Base-by-base conservation (phyloP, 1,284 basidiomycete species). In the Ganoderma resinaceum region DNA sequence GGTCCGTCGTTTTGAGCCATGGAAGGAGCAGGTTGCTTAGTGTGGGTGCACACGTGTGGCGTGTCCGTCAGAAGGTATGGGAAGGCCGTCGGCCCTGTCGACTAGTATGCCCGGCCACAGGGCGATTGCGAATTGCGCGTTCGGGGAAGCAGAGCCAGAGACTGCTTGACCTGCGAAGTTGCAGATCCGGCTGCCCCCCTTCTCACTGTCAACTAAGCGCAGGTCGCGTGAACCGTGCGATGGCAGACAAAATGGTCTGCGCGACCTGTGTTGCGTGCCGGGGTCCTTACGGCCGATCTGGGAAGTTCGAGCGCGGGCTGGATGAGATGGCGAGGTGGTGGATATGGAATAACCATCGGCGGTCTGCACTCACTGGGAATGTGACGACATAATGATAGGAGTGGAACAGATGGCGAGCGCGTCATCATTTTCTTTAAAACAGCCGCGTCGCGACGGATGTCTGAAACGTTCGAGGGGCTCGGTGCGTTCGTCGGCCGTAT, bases 201-300 rank as follows among this genome's bases (percentile, higher is more conserved):
- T 57, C 59, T 61, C 65, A 66, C 59, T 55, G 53, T 46, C 63
- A 40, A 40, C 53, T 11, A 59, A 40, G 55, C 42, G 55, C 63
- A 29, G 38, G 63, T 33, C 37, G 55, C 55, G 33, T 58, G 55
- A 55, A 55, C 29, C 18, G 52, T 14, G n/a, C 16, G 55, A 58
- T 58, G 55, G 55, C 33, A 35, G 33, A 35, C 33, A 29, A 58
- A 55, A n/a, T 58, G 33, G 20, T 37, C 33, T 58, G 33, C 33
- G n/a, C 18, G 12, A n/a, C 55, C 26, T 43, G 53, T 16, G 46
- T 26, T 49, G 33, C 20, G 62, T 37, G 12, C 43, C 33, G 49
- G 31, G 31, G 61, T 62, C 43, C 33, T 33, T 9, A 3, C 55
- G 33, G 9, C 55, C 23, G 18, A n/a, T 35, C 20, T 58, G 9